phyloP scores from a whole-genome alignment of 1,139 yeast species.

The Sugiyamaella pinicola region DNA sequence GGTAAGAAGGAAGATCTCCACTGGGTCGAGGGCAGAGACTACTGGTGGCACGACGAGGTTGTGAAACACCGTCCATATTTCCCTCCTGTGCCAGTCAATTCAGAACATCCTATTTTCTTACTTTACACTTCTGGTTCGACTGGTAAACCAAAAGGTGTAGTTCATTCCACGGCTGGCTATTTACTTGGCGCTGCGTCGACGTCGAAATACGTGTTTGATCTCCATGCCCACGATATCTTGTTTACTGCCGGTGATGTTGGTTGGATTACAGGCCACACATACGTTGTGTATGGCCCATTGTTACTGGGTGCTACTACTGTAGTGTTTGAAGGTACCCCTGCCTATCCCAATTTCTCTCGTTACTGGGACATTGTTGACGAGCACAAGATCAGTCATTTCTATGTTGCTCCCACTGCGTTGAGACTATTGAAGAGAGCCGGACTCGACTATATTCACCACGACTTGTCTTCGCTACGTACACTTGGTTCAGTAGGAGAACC shows the following conservation, averaged over 20 bases:
- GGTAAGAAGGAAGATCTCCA: slow-evolving; percentile 50
- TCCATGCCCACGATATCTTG: slow-evolving; percentile 84
- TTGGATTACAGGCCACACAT: slow-evolving; percentile 98
- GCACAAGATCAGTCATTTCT: slow-evolving; percentile 77
- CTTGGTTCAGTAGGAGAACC: slow-evolving; percentile 93
- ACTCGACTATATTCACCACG: slow-evolving; percentile 60
- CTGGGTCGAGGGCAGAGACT: slow-evolving; percentile 82
- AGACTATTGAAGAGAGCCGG: slow-evolving; percentile 85
- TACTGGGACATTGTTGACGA: slow-evolving; percentile 88
- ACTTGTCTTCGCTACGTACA: slow-evolving; percentile 66
- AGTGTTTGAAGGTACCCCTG: slow-evolving; percentile 96
- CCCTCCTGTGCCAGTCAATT: slow-evolving; percentile 83
- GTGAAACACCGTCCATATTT: slow-evolving; percentile 78
- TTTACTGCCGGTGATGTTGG: slow-evolving; percentile 99
- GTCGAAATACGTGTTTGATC: slow-evolving; percentile 87
- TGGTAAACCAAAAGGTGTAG: slow-evolving; percentile 97
- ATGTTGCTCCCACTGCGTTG: slow-evolving; percentile 89
- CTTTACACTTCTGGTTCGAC: slow-evolving; percentile 96
- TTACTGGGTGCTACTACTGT: slow-evolving; percentile 85
- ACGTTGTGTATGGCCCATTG: slow-evolving; percentile 92
- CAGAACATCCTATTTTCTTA: slow-evolving; percentile 92
- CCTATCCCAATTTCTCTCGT: slow-evolving; percentile 93
- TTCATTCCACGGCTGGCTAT: slow-evolving; percentile 92
- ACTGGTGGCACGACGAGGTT: slow-evolving; percentile 88
- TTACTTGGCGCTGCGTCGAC: slow-evolving; percentile 92